Percentiles rank a stretch among this genome's conserved stretches.
Evolutionary conservation across 495 filamentous ascomycete species (phyloP).

Genomic region (Talaromyces liani): DNA sequence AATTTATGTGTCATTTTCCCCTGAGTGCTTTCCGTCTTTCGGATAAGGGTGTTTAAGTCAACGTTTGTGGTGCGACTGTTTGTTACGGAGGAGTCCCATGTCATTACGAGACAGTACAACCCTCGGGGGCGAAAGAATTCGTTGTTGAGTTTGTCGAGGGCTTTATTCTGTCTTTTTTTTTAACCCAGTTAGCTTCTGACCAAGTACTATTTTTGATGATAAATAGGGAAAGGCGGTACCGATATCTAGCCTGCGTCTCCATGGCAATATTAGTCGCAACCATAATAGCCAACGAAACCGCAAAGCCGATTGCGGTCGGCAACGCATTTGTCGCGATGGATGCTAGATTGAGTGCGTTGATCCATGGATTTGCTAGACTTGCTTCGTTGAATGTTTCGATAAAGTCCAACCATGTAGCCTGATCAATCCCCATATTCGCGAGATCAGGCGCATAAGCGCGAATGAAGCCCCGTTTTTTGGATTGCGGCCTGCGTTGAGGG

Average conservation of each 20-base stretch:
- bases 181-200: no score
- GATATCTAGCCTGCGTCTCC: constrained; percentile 15
- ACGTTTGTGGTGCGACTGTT: neutral
- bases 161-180: constrained; percentile 39
- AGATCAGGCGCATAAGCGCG: constrained; percentile 47
- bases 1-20: constrained; percentile 11
- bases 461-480: constrained; percentile 23
- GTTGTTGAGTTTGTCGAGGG: constrained; percentile 49
- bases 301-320: constrained; percentile 36
- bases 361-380: constrained; percentile 23
- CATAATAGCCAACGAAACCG: constrained; percentile 35
- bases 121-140: constrained; percentile 53
- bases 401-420: constrained; percentile 47
- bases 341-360: constrained; percentile 40
- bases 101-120: constrained; percentile 53
- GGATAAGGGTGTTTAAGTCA: constrained; percentile 13
- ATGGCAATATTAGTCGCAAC: constrained; percentile 17
- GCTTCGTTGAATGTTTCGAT: constrained; percentile 35
- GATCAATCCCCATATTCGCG: constrained; percentile 40
- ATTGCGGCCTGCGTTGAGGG: constrained; percentile 25
- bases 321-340: constrained; percentile 24
- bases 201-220: no score
- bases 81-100: constrained; percentile 29
- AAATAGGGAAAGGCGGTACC: neutral
- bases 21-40: neutral